phyloP scores from a whole-genome alignment of 2,329 filamentous ascomycete species.

The Xylariaceae sp. region DNA sequence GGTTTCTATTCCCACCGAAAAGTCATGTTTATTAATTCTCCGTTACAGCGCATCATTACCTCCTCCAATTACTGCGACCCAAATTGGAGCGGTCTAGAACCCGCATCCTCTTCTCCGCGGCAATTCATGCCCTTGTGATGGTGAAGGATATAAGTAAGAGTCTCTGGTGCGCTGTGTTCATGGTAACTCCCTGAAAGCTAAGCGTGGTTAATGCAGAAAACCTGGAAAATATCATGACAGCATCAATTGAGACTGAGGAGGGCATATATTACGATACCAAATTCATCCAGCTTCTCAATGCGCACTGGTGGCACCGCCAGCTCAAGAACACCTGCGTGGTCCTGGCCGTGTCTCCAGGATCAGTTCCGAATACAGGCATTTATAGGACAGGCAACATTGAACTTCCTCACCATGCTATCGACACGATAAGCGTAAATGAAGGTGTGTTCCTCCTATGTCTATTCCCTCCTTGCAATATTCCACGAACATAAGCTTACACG shows the following conservation, averaged over 20 bases:
- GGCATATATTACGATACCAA: slow-evolving; percentile 42
- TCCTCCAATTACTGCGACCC: slow-evolving; percentile 43
- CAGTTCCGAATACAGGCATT: slow-evolving; percentile 46
- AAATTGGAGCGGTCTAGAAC: slow-evolving; percentile 43
- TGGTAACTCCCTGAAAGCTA: neutral
- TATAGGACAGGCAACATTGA: slow-evolving; percentile 29
- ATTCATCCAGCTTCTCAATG: slow-evolving; percentile 45
- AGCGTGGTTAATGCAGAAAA: slow-evolving; percentile 14
- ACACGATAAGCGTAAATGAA: slow-evolving; percentile 44
- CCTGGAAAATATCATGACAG: slow-evolving; percentile 29
- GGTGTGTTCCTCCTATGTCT: slow-evolving; percentile 30
- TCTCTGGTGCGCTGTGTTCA: neutral
- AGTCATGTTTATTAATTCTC: slow-evolving; percentile 11
- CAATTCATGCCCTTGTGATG: slow-evolving; percentile 29
- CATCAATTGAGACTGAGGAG: slow-evolving; percentile 32
- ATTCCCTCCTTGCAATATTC: neutral
- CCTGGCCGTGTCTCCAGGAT: slow-evolving; percentile 48
- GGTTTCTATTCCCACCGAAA: neutral
- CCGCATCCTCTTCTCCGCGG: slow-evolving; percentile 46
- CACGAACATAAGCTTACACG: neutral
- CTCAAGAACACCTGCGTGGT: slow-evolving; percentile 40
- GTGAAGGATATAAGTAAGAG: slow-evolving; percentile 36
- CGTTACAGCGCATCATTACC: slow-evolving; percentile 46
- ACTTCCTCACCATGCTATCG: slow-evolving; percentile 33
- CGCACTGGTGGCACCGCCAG: slow-evolving; percentile 52